These are phyloP conservation scores for Vigna radiata DNA, from an alignment of 306 rosid genomes.

Conservation along the genomic window DNA sequence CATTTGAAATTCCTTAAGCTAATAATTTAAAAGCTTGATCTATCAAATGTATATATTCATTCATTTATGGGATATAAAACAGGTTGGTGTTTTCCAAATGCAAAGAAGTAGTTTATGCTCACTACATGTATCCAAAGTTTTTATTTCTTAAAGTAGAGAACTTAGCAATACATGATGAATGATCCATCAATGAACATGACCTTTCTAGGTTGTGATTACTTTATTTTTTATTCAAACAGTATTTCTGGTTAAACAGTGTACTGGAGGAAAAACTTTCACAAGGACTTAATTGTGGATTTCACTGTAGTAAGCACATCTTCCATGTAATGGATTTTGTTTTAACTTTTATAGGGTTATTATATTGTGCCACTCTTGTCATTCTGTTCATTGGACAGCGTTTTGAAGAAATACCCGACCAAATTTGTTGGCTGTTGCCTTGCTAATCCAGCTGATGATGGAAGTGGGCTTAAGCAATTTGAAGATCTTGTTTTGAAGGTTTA, in stretches of 20 bases:
- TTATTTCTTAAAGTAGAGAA: background rate
- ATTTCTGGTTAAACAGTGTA: background rate
- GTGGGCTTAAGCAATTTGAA: constrained; percentile 78
- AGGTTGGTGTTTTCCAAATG: background rate
- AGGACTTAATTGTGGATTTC: constrained; percentile 23
- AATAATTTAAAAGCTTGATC: background rate
- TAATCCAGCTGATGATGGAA: constrained; percentile 84
- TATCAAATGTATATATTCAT: background rate
- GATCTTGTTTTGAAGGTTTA: constrained; percentile 72
- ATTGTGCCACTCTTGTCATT: constrained; percentile 24
- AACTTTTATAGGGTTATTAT: background rate
- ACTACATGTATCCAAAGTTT: background rate
- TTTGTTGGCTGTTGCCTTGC: constrained; percentile 95
- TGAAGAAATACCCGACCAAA: constrained; percentile 80
- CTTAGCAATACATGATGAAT: background rate
- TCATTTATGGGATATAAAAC: background rate
- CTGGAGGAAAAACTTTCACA: background rate
- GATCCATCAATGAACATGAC: background rate
- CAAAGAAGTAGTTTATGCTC: background rate
- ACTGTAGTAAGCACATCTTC: constrained; percentile 7
- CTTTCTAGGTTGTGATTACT: constrained; percentile 24
- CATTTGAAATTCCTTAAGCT: background rate
- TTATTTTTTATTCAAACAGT: constrained; percentile 3
- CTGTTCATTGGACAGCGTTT: constrained; percentile 62
- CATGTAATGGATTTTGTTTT: background rate